phyloP scores from a whole-genome alignment of 352 stramenopile species.

The Aphanomyces euteiches region DNA sequence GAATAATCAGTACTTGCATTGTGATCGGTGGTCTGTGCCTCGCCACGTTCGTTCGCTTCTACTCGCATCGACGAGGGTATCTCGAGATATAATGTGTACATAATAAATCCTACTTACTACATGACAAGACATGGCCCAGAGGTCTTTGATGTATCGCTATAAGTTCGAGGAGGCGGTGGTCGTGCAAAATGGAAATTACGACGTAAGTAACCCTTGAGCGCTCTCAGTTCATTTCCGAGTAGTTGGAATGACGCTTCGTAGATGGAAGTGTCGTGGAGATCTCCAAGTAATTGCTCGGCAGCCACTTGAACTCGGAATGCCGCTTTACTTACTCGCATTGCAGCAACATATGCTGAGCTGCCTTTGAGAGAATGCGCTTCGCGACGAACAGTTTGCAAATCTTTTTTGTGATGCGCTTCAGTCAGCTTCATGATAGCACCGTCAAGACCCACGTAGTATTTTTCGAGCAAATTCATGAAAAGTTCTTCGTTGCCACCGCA shows the following conservation, averaged over 20 bases:
- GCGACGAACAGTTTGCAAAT: slow-evolving; percentile 50
- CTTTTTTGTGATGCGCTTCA: slow-evolving; percentile 41
- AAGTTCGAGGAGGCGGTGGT: not conserved
- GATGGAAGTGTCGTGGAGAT: slow-evolving; percentile 30
- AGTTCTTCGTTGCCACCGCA: slow-evolving; percentile 73
- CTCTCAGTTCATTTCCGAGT: slow-evolving; percentile 59
- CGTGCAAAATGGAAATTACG: slow-evolving; percentile 77
- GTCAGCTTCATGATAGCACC: slow-evolving; percentile 55
- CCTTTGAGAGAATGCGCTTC: slow-evolving; percentile 81
- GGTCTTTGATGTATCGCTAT: slow-evolving; percentile 12
- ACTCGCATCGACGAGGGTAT: slow-evolving; percentile 11
- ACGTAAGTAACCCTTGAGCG: slow-evolving; percentile 66
- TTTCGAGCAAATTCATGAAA: slow-evolving; percentile 74
- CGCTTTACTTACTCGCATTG: slow-evolving; percentile 69
- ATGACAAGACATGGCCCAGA: slow-evolving; percentile 23
- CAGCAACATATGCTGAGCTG: slow-evolving; percentile 73
- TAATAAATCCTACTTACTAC: slow-evolving; percentile 16
- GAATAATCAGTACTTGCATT: slow-evolving; percentile 9
- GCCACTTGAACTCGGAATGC: slow-evolving; percentile 76
- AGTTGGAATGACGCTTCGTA: slow-evolving; percentile 41
- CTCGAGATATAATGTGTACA: not conserved
- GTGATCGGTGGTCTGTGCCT: slow-evolving; percentile 12
- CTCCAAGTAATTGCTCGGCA: slow-evolving; percentile 59
- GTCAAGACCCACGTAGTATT: slow-evolving; percentile 67
- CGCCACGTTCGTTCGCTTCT: slow-evolving; percentile 20